Conservation (phyloP, 1,139 yeast genomes). For the Nematodospora anomalae region DNA sequence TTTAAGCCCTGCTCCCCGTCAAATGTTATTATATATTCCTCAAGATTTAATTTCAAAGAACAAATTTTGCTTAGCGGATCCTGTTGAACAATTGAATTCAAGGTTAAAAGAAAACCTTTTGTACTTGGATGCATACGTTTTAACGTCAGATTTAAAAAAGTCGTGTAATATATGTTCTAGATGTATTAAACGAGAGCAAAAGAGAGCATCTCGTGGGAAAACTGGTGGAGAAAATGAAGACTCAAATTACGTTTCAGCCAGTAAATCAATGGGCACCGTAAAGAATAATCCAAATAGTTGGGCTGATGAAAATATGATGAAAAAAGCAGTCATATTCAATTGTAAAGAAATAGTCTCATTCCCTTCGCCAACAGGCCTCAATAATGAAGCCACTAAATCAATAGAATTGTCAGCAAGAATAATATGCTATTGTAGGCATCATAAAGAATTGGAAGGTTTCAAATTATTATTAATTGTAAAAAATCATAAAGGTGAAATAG, state of each 20-base stretch:
- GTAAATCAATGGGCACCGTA: constrained; percentile 24
- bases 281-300: constrained; percentile 55
- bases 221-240: constrained; percentile 41
- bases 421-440: constrained; percentile 95
- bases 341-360: constrained; percentile 83
- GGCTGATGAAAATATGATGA: constrained; percentile 72
- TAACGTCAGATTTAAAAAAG: constrained; percentile 51
- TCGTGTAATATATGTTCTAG: constrained; percentile 80
- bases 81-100: constrained; percentile 44
- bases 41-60: constrained; percentile 85
- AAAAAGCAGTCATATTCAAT: constrained; percentile 85
- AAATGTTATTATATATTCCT: constrained; percentile 73
- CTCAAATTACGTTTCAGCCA: constrained; percentile 7
- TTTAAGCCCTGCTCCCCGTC: constrained; percentile 71
- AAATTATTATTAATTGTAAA: constrained; percentile 68
- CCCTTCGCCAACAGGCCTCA: constrained; percentile 58
- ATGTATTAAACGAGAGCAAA: constrained; percentile 88
- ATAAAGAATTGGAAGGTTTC: constrained; percentile 81
- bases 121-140: constrained; percentile 64
- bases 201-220: constrained; percentile 87
- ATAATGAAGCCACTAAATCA: constrained; percentile 30
- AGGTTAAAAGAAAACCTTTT: constrained; percentile 52
- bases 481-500: constrained; percentile 56
- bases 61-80: constrained; percentile 64
- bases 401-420: constrained; percentile 82